Base-by-base conservation (phyloP, 148 eudicot species). In the Chenopodium formosanum region DNA sequence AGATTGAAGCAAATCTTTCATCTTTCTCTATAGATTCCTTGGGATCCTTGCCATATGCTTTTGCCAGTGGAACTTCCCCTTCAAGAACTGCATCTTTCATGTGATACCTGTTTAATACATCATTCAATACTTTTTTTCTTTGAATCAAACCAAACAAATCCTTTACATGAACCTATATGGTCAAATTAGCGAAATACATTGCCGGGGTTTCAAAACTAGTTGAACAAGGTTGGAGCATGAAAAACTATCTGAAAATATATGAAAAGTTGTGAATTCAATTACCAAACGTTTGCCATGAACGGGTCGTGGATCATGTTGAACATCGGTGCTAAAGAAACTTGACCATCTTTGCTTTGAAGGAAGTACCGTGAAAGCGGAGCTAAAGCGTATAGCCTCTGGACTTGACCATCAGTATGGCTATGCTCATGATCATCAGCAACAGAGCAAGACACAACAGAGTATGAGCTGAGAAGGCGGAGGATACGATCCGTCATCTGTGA, bases 11-110 rank as follows among this genome's bases (percentile, higher is more conserved):
- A 37, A 79, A 73, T 66, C 79, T 79, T 2, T 68, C 44, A 73
- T 89, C 85, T 44, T 66, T 84, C 6, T 17, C 75, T 4, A 74
- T 52, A 65, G 86, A 76, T 44, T 89, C 89, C 10, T 52, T 76
- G 5, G 65, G 25, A 74, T 50, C 50, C 84, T 82, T 73, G 22
- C 88, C 89, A 67, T 85, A 82, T 16, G 89, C 81, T 75, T 62
- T 82, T 20, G 74, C 64, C 60, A 89, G 80, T 73, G 91, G 83
- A 14, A 82, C 47, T 5, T 79, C 81, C 46, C 87, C 91, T 52
- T 87, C 82, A 10, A 85, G 72, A 60, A 87, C 34, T 20, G 84
- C 84, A 70, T 77, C 88, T 76, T 87, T 89, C 77, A 88, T 53
- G 72, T 82, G 72, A 52, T 79, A 71, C 82, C 82, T 79, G 63